These are phyloP conservation scores for Magnaporthales sp. DNA, from an alignment of 2,329 filamentous ascomycete genomes.

Conservation along the genomic window DNA sequence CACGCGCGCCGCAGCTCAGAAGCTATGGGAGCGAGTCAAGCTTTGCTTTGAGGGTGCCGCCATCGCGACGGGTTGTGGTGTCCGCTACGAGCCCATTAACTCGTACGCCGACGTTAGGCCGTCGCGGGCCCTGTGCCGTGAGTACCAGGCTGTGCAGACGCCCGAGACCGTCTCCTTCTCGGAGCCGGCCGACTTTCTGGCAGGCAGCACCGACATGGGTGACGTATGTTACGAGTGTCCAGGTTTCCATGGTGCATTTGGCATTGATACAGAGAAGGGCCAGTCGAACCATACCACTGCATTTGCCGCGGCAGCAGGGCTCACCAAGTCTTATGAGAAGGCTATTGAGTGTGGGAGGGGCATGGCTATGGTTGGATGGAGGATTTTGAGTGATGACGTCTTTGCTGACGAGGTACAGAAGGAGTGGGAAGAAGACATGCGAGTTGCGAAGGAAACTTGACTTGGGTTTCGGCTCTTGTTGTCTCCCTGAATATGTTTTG, in stretches of 20 bases:
- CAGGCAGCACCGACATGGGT: conserved; percentile 28
- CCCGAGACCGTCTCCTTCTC: conserved; percentile 19
- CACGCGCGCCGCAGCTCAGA: conserved; percentile 23
- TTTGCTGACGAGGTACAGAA: conserved; percentile 14
- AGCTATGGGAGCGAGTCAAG: conserved; percentile 20
- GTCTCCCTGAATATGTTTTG: too few relatives aligned
- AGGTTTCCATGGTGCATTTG: conserved; percentile 33
- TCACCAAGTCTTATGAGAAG: conserved; percentile 23
- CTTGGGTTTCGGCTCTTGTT: too few relatives aligned
- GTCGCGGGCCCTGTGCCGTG: conserved; percentile 11
- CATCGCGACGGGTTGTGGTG: conserved; percentile 23
- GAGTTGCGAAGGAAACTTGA: conserved; percentile 12
- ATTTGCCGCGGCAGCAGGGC: conserved; percentile 29
- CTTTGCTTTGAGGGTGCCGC: conserved; percentile 26
- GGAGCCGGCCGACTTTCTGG: conserved; percentile 19
- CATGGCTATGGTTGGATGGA: conserved; percentile 23
- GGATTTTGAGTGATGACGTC: conserved; percentile 15
- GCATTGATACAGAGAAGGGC: conserved; percentile 24
- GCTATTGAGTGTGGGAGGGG: conserved; percentile 23
- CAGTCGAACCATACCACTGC: conserved; percentile 31
- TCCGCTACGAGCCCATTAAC: conserved; percentile 19
- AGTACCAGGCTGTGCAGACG: conserved; percentile 20
- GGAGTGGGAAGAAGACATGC: conserved; percentile 23
- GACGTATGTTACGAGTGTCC: conserved; percentile 34
- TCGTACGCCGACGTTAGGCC: conserved; percentile 22